Conservation (phyloP, 768 basidiomycete genomes). For the Collybiopsis luxurians region DNA sequence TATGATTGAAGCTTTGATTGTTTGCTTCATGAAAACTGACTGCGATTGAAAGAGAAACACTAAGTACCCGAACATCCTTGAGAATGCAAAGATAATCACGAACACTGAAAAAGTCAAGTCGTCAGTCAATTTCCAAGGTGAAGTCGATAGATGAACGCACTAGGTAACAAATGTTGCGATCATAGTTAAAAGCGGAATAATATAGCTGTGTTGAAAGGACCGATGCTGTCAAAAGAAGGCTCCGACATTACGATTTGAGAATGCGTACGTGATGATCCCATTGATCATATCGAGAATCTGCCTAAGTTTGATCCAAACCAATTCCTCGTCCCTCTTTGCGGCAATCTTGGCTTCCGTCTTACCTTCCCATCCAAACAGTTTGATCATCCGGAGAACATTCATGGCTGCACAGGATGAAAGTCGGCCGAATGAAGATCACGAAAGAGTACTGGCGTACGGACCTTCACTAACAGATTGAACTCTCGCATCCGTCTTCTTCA, state of each 20-base stretch:
- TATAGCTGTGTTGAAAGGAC: conserved; percentile 36
- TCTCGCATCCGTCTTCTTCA: conserved; percentile 59
- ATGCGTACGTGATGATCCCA: conserved; percentile 38
- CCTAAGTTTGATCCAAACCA: conserved; percentile 49
- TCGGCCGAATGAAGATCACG: neutral
- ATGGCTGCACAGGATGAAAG: conserved; percentile 35
- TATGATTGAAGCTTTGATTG: conserved; percentile 41
- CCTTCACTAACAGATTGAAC: conserved; percentile 63
- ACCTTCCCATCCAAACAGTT: conserved; percentile 68
- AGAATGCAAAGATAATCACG: neutral
- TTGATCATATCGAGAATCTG: conserved; percentile 49
- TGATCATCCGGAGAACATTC: conserved; percentile 63
- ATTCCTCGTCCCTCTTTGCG: conserved; percentile 59
- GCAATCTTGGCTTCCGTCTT: conserved; percentile 50
- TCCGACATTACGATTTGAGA: too few relatives aligned
- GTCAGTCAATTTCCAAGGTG: neutral
- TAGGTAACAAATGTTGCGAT: conserved; percentile 60
- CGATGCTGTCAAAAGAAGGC: neutral
- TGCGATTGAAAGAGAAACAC: conserved; percentile 7
- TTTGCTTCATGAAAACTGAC: conserved; percentile 39
- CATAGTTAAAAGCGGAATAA: conserved; percentile 67
- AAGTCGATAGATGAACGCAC: conserved; percentile 24
- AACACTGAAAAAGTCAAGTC: neutral
- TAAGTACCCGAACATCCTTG: neutral
- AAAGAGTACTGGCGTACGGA: conserved; percentile 26